phyloP scores from a whole-genome alignment of 2,329 filamentous ascomycete genomes.

The Nemania sp. region DNA sequence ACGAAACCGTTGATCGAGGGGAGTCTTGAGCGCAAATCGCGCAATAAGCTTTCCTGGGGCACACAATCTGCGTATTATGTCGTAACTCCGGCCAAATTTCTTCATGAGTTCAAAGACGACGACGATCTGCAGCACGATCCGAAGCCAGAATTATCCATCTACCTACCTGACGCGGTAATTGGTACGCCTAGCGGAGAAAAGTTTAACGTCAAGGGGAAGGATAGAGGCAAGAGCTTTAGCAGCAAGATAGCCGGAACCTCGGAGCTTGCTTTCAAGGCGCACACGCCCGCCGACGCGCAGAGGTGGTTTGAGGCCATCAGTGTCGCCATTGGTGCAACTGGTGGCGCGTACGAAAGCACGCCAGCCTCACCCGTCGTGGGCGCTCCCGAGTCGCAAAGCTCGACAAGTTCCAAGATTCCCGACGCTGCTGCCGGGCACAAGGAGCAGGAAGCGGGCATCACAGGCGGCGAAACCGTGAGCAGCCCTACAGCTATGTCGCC shows the following conservation, averaged over 20 bases:
- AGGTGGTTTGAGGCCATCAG: constrained; percentile 82
- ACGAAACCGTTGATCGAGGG: constrained; percentile 87
- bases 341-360: constrained; percentile 41
- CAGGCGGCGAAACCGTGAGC: constrained; percentile 38
- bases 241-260: constrained; percentile 79
- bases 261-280: constrained; percentile 86
- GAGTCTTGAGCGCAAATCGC: constrained; percentile 85
- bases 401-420: constrained; percentile 34
- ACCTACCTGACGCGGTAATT: constrained; percentile 85
- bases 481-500: constrained; percentile 41
- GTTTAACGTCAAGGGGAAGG: constrained; percentile 95
- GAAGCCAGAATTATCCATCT: constrained; percentile 83
- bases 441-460: constrained; percentile 54
- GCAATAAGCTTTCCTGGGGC: constrained; percentile 77
- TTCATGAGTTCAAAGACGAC: constrained; percentile 96
- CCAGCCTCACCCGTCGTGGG: constrained; percentile 41
- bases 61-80: constrained; percentile 87
- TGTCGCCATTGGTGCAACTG: constrained; percentile 58
- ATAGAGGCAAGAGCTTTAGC: constrained; percentile 77
- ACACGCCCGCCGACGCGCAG: constrained; percentile 75
- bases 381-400: constrained; percentile 26
- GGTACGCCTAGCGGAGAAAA: constrained; percentile 74
- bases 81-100: constrained; percentile 81
- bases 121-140: constrained; percentile 74
- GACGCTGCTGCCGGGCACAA: constrained; percentile 38